A percentile compares a stretch with the other conserved stretches of the same genome.
These are phyloP conservation scores for Lupinus albus DNA, from an alignment of 306 rosid genomes.

Conservation along the genomic window DNA sequence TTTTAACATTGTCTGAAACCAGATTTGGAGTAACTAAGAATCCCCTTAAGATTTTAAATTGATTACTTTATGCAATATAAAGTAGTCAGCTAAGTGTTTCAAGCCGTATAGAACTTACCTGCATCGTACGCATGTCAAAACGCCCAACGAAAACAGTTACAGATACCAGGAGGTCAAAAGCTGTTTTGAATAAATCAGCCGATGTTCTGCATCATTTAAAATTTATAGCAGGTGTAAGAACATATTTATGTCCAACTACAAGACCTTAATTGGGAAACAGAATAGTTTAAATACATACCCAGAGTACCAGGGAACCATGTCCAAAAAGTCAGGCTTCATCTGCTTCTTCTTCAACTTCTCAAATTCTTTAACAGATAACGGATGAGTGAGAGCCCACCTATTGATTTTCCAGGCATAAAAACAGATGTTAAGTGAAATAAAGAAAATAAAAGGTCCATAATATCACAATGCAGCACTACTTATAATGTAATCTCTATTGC, in stretches of 20 bases:
- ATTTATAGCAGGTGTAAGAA: not conserved
- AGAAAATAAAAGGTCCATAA: conserved; percentile 30
- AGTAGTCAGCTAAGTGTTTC: conserved; percentile 15
- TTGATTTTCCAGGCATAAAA: conserved; percentile 43
- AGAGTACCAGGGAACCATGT: conserved; percentile 99
- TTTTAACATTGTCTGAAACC: conserved; percentile 14
- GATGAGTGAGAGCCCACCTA: conserved; percentile 99
- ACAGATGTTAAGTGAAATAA: conserved; percentile 27
- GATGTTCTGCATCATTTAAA: conserved; percentile 78
- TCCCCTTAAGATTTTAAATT: conserved; percentile 4
- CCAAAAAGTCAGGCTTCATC: conserved; percentile 89
- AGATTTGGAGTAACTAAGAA: conserved; percentile 23
- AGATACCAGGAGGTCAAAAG: conserved; percentile 91
- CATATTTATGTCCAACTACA: conserved; percentile 37
- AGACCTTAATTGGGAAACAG: not conserved
- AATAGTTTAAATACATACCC: conserved; percentile 56
- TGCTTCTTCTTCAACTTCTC: conserved; percentile 73
- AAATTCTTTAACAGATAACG: conserved; percentile 77
- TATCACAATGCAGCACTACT: not conserved
- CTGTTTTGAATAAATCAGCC: conserved; percentile 98
- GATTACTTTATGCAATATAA: conserved; percentile 14
- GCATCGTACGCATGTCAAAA: conserved; percentile 99
- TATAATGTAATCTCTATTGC: conserved; percentile 2
- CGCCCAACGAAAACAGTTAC: conserved; percentile 98
- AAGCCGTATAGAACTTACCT: conserved; percentile 54